Evolutionary conservation across 345 rosid genomes (phyloP).

Genomic region (Hypericum androsaemum): DNA sequence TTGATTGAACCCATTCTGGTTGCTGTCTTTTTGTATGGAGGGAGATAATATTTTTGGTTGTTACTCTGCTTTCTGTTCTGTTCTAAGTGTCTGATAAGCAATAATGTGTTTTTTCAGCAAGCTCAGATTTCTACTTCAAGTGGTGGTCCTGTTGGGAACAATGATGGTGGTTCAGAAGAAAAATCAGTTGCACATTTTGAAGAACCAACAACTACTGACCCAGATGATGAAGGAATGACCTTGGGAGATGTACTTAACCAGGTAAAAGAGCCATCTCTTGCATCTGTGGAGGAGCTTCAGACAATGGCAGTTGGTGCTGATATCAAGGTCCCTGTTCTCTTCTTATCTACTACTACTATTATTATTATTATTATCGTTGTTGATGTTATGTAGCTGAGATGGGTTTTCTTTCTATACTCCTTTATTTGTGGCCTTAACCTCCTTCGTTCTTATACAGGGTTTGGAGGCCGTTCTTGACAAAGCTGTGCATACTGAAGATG

Average conservation of each 20-base stretch:
- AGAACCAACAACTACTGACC: conserved; percentile 41
- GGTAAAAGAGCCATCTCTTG: conserved; percentile 61
- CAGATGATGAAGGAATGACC: conserved; percentile 60
- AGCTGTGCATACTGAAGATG: conserved; percentile 93
- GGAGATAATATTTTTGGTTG: conserved; percentile 9
- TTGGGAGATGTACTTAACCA: conserved; percentile 75
- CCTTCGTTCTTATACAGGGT: conserved; percentile 39
- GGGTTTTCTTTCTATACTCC: not conserved
- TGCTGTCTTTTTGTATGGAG: not conserved
- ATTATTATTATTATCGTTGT: not conserved
- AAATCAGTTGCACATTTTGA: conserved; percentile 34
- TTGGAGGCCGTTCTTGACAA: conserved; percentile 97
- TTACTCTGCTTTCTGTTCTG: not conserved
- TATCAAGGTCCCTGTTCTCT: conserved; percentile 52
- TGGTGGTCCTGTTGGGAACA: conserved; percentile 32
- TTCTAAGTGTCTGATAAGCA: conserved; percentile 7
- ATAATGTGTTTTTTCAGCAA: conserved; percentile 23
- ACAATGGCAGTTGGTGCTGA: conserved; percentile 96
- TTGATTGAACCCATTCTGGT: conserved; percentile 9
- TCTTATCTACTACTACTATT: not conserved
- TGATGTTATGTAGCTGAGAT: too few relatives aligned
- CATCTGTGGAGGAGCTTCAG: conserved; percentile 94
- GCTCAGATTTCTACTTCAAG: conserved; percentile 52
- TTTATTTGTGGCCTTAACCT: not conserved
- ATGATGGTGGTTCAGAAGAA: conserved; percentile 42